Base-by-base conservation (phyloP, 2,329 filamentous ascomycete species). In the Talaromyces atroroseus region DNA sequence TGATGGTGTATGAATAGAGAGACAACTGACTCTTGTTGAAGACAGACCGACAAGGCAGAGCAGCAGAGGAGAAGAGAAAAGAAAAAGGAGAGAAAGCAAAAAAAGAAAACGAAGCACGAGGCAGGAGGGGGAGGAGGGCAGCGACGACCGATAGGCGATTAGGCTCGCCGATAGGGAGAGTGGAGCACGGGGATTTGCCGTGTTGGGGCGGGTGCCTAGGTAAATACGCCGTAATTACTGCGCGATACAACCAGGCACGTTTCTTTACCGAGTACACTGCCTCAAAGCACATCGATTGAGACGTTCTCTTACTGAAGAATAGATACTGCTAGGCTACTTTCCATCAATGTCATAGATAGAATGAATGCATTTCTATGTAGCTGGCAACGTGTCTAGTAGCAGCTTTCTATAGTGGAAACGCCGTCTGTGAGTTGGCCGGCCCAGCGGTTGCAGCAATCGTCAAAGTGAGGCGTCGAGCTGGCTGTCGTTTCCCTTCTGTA, bases 61-160 rank as follows among this genome's bases (percentile, higher is more conserved):
- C 24, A 52, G 52, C 52, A 56, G 11, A 38, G 32, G 48, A 58
- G 48, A 54, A 49, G 20, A 50, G 52, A 29, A 45, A 21, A 16
- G 45, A 46, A 42, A 24, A 56, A 36, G 23, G 40, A 52, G 49
- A 56, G 54, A 56, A 40, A 49, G 44, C 56, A 34, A 51, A 52
- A 55, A 59, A 54, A 18, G 45, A 52, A 46, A 34, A 24, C 14
- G 4, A 59, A 52, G 36, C 36, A 49, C 14, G 54, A 46, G 16
- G 49, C 49, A 42, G 26, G 32, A 49, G 36, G 24, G 36, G 49
- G 61, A 62, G 54, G 57, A 63, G 61, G 64, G 61, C 21, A 32
- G 36, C 18, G 34, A 34, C 49, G 51, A 45, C 42, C 53, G 45
- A 57, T 52, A 57, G 51, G 44, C 44, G 55, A 52, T 48, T 52